Evolutionary conservation across 345 rosid genomes (phyloP).

Genomic region (Hibiscus trionum): DNA sequence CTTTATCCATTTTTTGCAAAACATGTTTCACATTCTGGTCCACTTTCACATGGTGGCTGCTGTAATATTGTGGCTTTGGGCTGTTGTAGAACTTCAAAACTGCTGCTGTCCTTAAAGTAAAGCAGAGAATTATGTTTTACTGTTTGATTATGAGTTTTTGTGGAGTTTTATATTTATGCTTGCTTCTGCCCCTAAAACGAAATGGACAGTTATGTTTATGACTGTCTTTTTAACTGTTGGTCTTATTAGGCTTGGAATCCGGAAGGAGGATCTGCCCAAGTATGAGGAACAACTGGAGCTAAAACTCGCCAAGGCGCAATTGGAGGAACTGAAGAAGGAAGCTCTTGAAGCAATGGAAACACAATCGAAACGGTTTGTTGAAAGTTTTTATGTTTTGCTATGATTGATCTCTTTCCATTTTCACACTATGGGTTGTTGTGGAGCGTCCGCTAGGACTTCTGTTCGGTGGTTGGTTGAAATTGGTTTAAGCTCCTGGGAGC

Average conservation of each 20-base stretch:
- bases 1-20: not conserved
- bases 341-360: constrained; percentile 88
- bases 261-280: constrained; percentile 81
- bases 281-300: constrained; percentile 76
- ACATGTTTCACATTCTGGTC: not conserved
- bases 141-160: not conserved
- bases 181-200: not conserved
- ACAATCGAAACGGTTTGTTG: constrained; percentile 68
- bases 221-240: not conserved
- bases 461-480: not conserved
- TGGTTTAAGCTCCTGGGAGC: not conserved
- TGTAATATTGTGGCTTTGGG: not conserved
- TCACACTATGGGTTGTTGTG: not conserved
- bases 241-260: constrained; percentile 66
- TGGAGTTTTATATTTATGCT: not conserved
- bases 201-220: not conserved
- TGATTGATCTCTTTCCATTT: not conserved
- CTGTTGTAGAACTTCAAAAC: not conserved
- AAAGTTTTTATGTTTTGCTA: not conserved
- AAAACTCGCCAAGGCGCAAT: constrained; percentile 63
- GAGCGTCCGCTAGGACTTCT: not conserved
- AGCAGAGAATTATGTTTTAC: not conserved
- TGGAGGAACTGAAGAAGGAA: constrained; percentile 85
- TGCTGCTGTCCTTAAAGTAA: not conserved
- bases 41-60: not conserved